Percentiles rank a stretch among this genome's conserved stretches.
These are phyloP conservation scores for Ophiocordyceps camponoti-saundersi DNA, from an alignment of 2,329 filamentous ascomycete species.

Conservation along the genomic window DNA sequence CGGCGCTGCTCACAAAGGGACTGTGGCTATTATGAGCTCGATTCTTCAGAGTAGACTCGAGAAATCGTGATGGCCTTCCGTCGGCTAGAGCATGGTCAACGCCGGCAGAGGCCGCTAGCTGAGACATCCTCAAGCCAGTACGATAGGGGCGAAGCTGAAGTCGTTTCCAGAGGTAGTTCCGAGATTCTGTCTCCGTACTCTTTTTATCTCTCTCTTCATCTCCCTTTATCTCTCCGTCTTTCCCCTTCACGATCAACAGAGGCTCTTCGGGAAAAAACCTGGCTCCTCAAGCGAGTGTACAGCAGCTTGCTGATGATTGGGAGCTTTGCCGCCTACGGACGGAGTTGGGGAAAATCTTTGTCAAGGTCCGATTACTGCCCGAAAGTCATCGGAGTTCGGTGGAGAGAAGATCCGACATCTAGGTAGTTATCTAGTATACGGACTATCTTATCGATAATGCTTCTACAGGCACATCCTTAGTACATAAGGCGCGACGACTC, in stretches of 20 bases:
- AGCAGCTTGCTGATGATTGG: not conserved
- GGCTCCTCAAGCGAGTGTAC: not conserved
- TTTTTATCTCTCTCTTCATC: not conserved
- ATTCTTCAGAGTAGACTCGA: constrained; percentile 13
- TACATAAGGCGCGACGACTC: not conserved
- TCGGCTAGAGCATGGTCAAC: not conserved
- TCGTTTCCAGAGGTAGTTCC: not conserved
- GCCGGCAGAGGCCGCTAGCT: not conserved
- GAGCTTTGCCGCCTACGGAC: not conserved
- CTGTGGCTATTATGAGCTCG: constrained; percentile 22
- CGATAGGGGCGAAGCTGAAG: not conserved
- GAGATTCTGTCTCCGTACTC: no score
- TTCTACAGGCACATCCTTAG: no score
- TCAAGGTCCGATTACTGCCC: not conserved
- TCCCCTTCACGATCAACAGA: no score
- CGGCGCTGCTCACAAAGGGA: constrained; percentile 52
- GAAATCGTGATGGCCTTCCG: not conserved
- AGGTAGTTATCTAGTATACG: not conserved
- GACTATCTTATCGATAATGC: not conserved
- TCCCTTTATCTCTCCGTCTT: not conserved
- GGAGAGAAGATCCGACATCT: not conserved
- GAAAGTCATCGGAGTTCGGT: not conserved
- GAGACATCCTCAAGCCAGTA: not conserved
- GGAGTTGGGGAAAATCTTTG: not conserved
- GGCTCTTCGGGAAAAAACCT: not conserved